Conservation (phyloP, 73 alveolate species). For the Blepharisma japonicum region DNA sequence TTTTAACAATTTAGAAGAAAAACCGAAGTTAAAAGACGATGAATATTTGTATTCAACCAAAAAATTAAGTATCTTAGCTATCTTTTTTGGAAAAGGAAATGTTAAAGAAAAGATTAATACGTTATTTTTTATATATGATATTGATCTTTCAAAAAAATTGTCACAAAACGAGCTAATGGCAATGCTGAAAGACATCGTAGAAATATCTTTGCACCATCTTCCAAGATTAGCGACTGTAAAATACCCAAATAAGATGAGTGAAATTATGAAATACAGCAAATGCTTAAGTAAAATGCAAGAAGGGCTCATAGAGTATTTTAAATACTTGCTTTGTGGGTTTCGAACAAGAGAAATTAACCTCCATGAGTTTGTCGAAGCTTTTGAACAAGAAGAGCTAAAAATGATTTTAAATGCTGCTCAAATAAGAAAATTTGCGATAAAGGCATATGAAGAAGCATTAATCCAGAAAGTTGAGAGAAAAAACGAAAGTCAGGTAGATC, state of each 20-base stretch:
- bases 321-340: neutral
- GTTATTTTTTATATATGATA: neutral
- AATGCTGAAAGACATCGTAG: neutral
- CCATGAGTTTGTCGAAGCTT: conserved; percentile 8
- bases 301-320: neutral
- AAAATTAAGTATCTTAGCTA: neutral
- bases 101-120: neutral
- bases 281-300: neutral
- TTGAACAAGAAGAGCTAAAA: neutral
- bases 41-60: conserved; percentile 1
- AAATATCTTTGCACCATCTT: neutral
- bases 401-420: neutral
- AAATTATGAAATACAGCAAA: neutral
- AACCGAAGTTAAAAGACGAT: neutral
- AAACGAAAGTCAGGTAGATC: too few relatives aligned
- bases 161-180: neutral
- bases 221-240: neutral
- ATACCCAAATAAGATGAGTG: neutral
- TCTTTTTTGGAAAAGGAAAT: conserved; percentile 15
- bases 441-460: too few relatives aligned
- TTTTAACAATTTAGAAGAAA: neutral
- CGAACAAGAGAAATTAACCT: neutral
- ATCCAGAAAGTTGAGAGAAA: too few relatives aligned
- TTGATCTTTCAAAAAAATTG: conserved; percentile 6
- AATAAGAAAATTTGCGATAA: neutral